Base-by-base conservation (phyloP, 345 rosid genomes). In the Pseudoturritis turrita region DNA sequence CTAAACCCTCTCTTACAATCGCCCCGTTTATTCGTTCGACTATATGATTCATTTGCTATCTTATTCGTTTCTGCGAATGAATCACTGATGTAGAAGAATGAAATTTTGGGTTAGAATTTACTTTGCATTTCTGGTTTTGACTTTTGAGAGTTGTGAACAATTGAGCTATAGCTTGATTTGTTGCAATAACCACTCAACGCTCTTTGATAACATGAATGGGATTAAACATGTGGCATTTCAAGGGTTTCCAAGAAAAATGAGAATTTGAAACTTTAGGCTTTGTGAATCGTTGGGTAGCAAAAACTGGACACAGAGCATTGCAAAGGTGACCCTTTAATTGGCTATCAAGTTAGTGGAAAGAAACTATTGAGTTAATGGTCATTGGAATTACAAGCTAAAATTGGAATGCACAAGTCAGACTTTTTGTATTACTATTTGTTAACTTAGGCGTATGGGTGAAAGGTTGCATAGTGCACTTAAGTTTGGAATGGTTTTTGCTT, bases 231-330 rank as follows among this genome's bases (percentile, higher is more conserved):
- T n/a, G n/a, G n/a, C n/a, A n/a, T n/a, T n/a, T n/a, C n/a, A n/a
- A n/a, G n/a, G n/a, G n/a, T n/a, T 29, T 29, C 33, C 7, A 33
- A 33, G 35, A 1, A 6, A 12, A 50, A 15, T 29, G 50, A 61
- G 62, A 75, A 51, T 33, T 3, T 67, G 25, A 61, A 51, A 31
- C n/a, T 15, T 41, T 31, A 60, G 73, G 68, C 15, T 51, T 58
- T 55, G 43, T 47, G 54, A 25, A 19, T 55, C n/a, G 9, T 51
- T 15, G 19, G 53, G 19, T 49, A 12, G 59, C 14, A 15, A 6
- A 39, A 13, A 3, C 6, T 41, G 12, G 26, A 18, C 64, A 44
- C 10, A 11, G 60, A 44, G 19, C 29, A 22, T 3, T 55, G 52
- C 28, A 43, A 29, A 15, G 18, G 3, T 54, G 56, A 23, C 3